Evolutionary conservation across 2,329 filamentous ascomycete species (phyloP).

Genomic region (Sporothrix luriei): DNA sequence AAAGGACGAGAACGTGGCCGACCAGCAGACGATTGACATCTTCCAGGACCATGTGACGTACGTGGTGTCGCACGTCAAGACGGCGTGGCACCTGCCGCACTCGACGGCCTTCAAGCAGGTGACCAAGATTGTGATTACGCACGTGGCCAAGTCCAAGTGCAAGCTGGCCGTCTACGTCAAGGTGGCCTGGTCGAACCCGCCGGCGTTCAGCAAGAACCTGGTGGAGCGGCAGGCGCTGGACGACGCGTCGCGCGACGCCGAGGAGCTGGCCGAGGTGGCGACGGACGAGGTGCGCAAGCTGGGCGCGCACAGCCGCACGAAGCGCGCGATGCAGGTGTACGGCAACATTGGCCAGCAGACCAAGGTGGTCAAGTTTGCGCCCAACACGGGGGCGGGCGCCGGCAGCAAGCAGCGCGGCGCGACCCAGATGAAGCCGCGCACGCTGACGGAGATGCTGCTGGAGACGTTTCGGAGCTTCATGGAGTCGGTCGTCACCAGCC

Average conservation of each 20-base stretch:
- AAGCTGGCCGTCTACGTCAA: conserved; percentile 86
- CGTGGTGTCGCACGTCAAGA: conserved; percentile 64
- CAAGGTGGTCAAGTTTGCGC: conserved; percentile 63
- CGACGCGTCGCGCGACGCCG: conserved; percentile 71
- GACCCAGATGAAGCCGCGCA: conserved; percentile 62
- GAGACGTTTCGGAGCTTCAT: conserved; percentile 73
- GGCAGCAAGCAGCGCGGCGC: conserved; percentile 48
- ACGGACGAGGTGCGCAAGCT: conserved; percentile 77
- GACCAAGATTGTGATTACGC: conserved; percentile 91
- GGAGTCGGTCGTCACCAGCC: conserved; percentile 72
- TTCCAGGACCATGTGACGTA: conserved; percentile 74
- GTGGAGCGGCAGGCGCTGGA: conserved; percentile 73
- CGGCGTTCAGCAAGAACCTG: conserved; percentile 61
- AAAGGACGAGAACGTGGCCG: conserved; percentile 66
- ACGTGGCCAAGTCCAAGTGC: conserved; percentile 87
- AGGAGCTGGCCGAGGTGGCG: conserved; percentile 73
- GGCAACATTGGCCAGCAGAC: conserved; percentile 72
- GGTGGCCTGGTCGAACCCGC: conserved; percentile 79
- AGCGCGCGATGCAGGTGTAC: conserved; percentile 77
- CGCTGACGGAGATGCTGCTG: conserved; percentile 68
- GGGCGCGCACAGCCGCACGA: conserved; percentile 72
- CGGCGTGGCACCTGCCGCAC: conserved; percentile 82
- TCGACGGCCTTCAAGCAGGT: conserved; percentile 77
- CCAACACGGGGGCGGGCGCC: conserved; percentile 45
- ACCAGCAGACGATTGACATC: conserved; percentile 84